Base-by-base conservation (phyloP, 2,329 filamentous ascomycete genomes). In the Aureobasidium namibiae region DNA sequence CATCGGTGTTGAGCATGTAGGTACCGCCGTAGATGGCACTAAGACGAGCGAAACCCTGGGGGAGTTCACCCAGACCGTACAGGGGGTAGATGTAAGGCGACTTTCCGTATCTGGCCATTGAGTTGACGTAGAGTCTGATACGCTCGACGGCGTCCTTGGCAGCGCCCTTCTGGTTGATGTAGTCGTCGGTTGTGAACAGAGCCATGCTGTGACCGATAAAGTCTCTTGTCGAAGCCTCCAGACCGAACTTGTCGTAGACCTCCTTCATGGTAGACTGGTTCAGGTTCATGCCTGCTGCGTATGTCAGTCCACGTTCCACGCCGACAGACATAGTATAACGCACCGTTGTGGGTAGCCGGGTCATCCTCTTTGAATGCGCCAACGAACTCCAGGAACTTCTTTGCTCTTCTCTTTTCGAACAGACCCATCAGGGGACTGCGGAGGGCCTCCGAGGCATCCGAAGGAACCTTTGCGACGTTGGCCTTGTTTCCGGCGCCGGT, bases 141-240 rank as follows among this genome's bases (percentile, higher is more conserved):
- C 92, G 90, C 75, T 92, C 85, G 67, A 99, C 89, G 60, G 89
- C 85, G 72, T 96, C 91, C 67, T 88, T 85, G 45, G 92, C 90
- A 70, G 80, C 79, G 65, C 92, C 92, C 52, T 80, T 77, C 64
- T 81, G 75, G 65, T 81, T 84, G 70, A 95, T 86, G 77, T 99
- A 96, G 62, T 87, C 85, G 72, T 97, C 92, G 61, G 89, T 91
- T 60, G 88, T 85, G 79, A 92, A 97, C 52, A 99, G 85, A 61
- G 94, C 94, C 94, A 99, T 99, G 68, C 92, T 90, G 76, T 99
- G 94, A 65, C 94, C 94, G 68, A 97, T 89, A 73, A 99, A 99
- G 76, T 99, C 94, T 68, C 89, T 87, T 66, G 94, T 99, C 61
- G 84, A 82, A 23, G 87, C 71, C 78, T 99, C 94, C 63, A 99